Evolutionary conservation across 129 eudicot species (phyloP).

Genomic region (Sambucus nigra): DNA sequence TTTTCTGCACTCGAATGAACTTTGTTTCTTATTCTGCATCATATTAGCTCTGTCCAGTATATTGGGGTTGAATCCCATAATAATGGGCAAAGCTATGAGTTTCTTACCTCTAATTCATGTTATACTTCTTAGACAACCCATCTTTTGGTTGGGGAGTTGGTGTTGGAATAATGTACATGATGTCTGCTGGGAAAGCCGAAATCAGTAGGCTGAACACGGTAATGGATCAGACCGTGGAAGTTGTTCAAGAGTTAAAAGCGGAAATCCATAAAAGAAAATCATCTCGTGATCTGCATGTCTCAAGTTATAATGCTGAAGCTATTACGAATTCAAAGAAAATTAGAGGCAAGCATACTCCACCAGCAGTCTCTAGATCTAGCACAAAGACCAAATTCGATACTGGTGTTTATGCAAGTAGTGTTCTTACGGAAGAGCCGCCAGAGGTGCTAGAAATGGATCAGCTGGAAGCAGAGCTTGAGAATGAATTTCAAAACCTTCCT

Average conservation of each 20-base stretch:
- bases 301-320: constrained; percentile 12
- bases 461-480: constrained; percentile 72
- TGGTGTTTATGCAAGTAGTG: constrained; percentile 49
- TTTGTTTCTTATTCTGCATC: not conserved
- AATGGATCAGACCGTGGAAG: constrained; percentile 62
- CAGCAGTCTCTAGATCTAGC: constrained; percentile 1
- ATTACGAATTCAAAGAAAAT: constrained; percentile 4
- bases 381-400: constrained; percentile 17
- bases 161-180: constrained; percentile 73
- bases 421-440: constrained; percentile 49
- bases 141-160: constrained; percentile 74
- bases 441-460: constrained; percentile 59
- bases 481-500: constrained; percentile 76
- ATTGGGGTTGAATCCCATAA: not conserved
- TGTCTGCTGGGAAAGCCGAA: constrained; percentile 78
- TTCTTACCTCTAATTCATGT: not conserved
- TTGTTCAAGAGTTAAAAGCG: constrained; percentile 56
- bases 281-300: constrained; percentile 5
- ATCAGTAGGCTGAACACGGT: constrained; percentile 45
- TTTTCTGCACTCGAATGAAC: too few relatives aligned
- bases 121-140: constrained; percentile 34
- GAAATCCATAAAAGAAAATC: constrained; percentile 50
- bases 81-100: not conserved
- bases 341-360: constrained; percentile 10
- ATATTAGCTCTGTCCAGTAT: not conserved